Percentiles rank a stretch among this genome's conserved stretches.
These are phyloP conservation scores for Termitomyces sp. DNA, from an alignment of 768 basidiomycete genomes.

Conservation along the genomic window DNA sequence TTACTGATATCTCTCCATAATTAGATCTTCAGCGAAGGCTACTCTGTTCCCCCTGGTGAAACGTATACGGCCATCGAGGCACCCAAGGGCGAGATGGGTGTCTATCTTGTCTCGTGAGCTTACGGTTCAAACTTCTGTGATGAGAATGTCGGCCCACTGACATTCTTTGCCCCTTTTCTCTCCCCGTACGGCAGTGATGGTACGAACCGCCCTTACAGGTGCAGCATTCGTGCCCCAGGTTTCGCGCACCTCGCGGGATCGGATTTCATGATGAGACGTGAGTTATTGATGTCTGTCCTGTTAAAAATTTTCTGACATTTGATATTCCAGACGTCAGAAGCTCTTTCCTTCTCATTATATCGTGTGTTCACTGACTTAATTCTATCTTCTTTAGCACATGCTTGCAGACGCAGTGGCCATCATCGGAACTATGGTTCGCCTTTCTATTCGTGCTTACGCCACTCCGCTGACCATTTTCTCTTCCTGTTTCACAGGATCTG, in stretches of 20 bases:
- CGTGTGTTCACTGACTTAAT: conserved; percentile 9
- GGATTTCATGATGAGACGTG: conserved; percentile 97
- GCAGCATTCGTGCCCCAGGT: conserved; percentile 95
- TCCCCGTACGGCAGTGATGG: conserved; percentile 58
- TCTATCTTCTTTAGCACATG: conserved; percentile 55
- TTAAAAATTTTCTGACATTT: conserved; percentile 6
- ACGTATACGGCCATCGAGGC: conserved; percentile 98
- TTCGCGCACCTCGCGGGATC: conserved; percentile 94
- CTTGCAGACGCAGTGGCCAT: conserved; percentile 94
- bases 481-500: conserved; percentile 49
- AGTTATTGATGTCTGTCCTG: conserved; percentile 23
- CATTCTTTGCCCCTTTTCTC: background rate
- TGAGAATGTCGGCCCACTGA: background rate
- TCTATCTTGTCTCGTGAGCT: conserved; percentile 90
- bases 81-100: conserved; percentile 98
- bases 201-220: conserved; percentile 92
- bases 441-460: conserved; percentile 1
- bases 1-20: background rate
- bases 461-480: conserved; percentile 6
- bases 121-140: conserved; percentile 10
- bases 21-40: conserved; percentile 93
- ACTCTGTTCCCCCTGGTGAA: conserved; percentile 92
- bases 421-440: conserved; percentile 91
- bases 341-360: conserved; percentile 6
- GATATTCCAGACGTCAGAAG: conserved; percentile 36